phyloP scores from a whole-genome alignment of 1,284 basidiomycete genomes.

The Grifola frondosa region DNA sequence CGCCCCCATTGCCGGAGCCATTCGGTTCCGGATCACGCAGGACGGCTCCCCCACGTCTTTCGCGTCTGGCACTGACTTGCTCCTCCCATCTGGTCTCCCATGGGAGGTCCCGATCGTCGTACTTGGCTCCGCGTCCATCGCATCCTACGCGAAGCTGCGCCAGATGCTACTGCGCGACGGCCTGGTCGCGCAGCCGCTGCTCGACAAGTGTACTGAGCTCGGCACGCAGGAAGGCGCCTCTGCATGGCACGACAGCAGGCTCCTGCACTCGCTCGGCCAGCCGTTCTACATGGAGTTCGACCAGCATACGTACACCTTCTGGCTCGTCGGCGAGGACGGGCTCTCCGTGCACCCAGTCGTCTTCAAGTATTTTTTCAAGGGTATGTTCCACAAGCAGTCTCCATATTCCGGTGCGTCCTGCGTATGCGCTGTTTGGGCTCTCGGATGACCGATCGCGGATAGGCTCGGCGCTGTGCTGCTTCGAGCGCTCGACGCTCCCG shows the following conservation, averaged over 20 bases:
- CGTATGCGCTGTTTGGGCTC: too few species aligned
- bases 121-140: slow-evolving; percentile 8
- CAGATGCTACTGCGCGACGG: slow-evolving; percentile 9
- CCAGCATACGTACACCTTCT: too few species aligned
- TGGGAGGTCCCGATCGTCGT: neutral
- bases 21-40: slow-evolving; percentile 1
- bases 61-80: neutral
- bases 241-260: slow-evolving; percentile 2
- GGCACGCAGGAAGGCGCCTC: neutral
- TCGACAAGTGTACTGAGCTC: too few species aligned
- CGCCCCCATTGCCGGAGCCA: neutral
- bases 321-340: too few species aligned
- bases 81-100: neutral
- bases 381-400: too few species aligned
- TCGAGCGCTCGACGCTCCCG: slow-evolving; percentile 1
- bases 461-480: slow-evolving; percentile 1
- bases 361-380: too few species aligned
- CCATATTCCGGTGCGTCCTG: too few species aligned
- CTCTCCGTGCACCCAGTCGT: too few species aligned
- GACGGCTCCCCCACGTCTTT: neutral
- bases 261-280: slow-evolving; percentile 10
- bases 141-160: slow-evolving; percentile 1
- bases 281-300: slow-evolving; percentile 9
- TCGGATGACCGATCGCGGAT: too few species aligned
- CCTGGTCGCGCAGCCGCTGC: neutral